Evolutionary conservation across 257 asterid genomes (phyloP).

Genomic region (Solanum medicagineum): DNA sequence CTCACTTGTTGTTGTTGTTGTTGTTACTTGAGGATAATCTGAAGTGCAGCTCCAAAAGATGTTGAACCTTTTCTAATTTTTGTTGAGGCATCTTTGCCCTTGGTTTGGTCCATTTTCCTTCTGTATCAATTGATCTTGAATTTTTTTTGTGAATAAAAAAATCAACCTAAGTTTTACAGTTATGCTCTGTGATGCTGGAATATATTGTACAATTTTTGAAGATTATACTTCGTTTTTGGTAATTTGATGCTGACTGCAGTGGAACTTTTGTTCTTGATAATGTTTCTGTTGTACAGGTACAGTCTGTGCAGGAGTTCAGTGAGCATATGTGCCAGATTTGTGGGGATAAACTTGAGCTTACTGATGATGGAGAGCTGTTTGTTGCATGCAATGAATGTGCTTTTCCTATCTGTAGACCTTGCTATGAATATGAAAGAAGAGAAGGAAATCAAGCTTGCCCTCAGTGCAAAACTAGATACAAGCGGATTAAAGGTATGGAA

Average conservation of each 20-base stretch:
- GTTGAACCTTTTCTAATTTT: neutral
- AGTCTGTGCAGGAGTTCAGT: constrained; percentile 57
- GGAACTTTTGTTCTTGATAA: neutral
- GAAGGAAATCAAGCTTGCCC: constrained; percentile 85
- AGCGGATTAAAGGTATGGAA: constrained; percentile 63
- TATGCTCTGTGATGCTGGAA: neutral
- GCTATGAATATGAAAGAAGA: constrained; percentile 82
- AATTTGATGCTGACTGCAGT: constrained; percentile 4
- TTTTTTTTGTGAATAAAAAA: neutral
- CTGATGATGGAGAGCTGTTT: constrained; percentile 53
- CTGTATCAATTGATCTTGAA: neutral
- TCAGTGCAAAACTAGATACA: constrained; percentile 89
- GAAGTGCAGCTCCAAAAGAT: neutral
- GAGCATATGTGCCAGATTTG: constrained; percentile 70
- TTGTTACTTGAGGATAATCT: neutral
- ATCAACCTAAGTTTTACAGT: neutral
- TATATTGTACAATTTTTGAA: neutral
- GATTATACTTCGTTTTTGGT: neutral
- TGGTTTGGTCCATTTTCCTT: neutral
- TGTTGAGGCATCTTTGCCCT: neutral
- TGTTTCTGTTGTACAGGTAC: constrained; percentile 30
- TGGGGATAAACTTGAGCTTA: constrained; percentile 65
- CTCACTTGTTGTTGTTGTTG: neutral
- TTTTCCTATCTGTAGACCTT: constrained; percentile 77
- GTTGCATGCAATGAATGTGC: constrained; percentile 97